A percentile compares a stretch with the other conserved stretches of the same genome.
Conservation (phyloP, 257 asterid species). For the Leptodermis oblonga region DNA sequence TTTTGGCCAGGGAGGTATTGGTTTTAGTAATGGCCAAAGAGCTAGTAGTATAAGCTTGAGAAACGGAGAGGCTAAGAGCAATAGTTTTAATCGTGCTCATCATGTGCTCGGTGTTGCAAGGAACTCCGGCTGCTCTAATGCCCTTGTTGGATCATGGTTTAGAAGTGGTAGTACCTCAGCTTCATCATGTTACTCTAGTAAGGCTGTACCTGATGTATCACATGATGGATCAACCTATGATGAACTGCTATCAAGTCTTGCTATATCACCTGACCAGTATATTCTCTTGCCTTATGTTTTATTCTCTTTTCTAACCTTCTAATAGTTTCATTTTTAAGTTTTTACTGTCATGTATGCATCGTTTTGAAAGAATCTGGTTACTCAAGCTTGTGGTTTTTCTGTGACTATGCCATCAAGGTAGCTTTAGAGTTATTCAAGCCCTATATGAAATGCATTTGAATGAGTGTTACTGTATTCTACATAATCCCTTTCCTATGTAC, state of each 20-base stretch:
- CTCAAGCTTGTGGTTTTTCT: neutral
- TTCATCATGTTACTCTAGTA: slow-evolving; percentile 51
- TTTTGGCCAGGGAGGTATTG: slow-evolving; percentile 34
- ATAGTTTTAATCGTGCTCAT: slow-evolving; percentile 23
- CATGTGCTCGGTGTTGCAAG: slow-evolving; percentile 18
- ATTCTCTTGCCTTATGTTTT: slow-evolving; percentile 21
- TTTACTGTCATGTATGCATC: neutral
- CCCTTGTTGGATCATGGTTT: slow-evolving; percentile 23
- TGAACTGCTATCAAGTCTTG: slow-evolving; percentile 43
- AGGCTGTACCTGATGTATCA: slow-evolving; percentile 34
- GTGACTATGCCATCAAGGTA: neutral
- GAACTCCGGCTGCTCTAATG: slow-evolving; percentile 16
- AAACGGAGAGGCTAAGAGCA: slow-evolving; percentile 22
- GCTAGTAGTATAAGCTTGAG: slow-evolving; percentile 43
- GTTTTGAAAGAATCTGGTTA: neutral
- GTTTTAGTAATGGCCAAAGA: slow-evolving; percentile 28
- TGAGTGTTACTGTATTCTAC: neutral
- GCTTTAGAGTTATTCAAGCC: neutral
- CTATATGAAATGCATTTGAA: neutral
- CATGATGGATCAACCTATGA: slow-evolving; percentile 41
- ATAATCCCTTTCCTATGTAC: neutral
- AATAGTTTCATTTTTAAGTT: too few relatives aligned
- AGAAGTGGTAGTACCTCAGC: slow-evolving; percentile 30
- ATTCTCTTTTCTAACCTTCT: slow-evolving; percentile 4
- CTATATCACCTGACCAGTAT: slow-evolving; percentile 53